Evolutionary conservation across 192 early-diverging fungal genomes (phyloP).

Genomic region (Coemansia furcata): DNA sequence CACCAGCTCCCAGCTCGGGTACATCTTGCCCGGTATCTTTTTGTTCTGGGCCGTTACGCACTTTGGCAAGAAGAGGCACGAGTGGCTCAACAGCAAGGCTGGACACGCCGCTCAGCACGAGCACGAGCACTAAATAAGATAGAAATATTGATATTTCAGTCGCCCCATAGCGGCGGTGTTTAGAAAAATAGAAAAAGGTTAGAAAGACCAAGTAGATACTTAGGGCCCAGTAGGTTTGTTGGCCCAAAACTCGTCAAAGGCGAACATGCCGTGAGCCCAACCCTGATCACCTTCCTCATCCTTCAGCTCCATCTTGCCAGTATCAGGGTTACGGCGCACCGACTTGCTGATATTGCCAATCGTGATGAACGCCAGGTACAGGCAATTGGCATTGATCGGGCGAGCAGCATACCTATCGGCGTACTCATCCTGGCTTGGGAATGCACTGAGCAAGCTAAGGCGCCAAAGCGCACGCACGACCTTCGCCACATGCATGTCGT

Average conservation of each 20-base stretch:
- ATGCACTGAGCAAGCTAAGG: constrained; percentile 38
- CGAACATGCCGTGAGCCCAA: constrained; percentile 28
- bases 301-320: not conserved
- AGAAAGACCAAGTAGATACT: too few species aligned
- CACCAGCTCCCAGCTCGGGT: constrained; percentile 34
- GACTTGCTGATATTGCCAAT: constrained; percentile 5
- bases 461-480: constrained; percentile 55
- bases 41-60: constrained; percentile 41
- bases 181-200: too few species aligned
- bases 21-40: constrained; percentile 40
- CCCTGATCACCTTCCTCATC: not conserved
- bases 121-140: constrained; percentile 13
- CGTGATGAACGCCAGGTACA: constrained; percentile 24
- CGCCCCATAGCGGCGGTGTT: too few species aligned
- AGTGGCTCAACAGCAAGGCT: constrained; percentile 48
- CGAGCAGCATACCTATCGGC: constrained; percentile 9
- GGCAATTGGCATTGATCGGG: constrained; percentile 43
- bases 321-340: not conserved
- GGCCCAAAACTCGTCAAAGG: constrained; percentile 30
- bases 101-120: constrained; percentile 31
- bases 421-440: not conserved
- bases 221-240: too few species aligned
- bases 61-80: constrained; percentile 48
- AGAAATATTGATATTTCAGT: too few species aligned
- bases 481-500: constrained; percentile 60